These are phyloP conservation scores for Wickerhamiella alocasiicola DNA, from an alignment of 805 yeast species.

Conservation along the genomic window DNA sequence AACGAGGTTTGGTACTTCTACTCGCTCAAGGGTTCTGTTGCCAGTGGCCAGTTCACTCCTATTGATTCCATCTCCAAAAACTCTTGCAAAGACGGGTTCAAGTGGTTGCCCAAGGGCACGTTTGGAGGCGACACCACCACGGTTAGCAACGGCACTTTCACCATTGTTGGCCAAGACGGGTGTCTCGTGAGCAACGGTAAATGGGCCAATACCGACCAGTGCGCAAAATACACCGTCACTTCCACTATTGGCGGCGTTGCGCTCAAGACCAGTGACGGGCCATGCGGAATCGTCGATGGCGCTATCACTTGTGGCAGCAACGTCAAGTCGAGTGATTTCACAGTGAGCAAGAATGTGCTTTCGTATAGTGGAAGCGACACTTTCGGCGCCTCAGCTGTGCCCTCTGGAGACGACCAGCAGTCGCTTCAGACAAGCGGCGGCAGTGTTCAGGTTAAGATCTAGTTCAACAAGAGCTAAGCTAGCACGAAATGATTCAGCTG, in stretches of 20 bases:
- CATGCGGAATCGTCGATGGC: slow-evolving; percentile 38
- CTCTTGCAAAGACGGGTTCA: slow-evolving; percentile 64
- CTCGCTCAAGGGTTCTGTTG: slow-evolving; percentile 57
- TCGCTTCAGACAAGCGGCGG: slow-evolving; percentile 37
- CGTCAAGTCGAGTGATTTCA: slow-evolving; percentile 43
- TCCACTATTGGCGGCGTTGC: slow-evolving; percentile 62
- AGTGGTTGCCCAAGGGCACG: slow-evolving; percentile 52
- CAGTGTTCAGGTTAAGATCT: slow-evolving; percentile 30
- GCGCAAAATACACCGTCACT: slow-evolving; percentile 58
- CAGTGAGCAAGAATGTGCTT: slow-evolving; percentile 35
- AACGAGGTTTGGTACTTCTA: slow-evolving; percentile 74
- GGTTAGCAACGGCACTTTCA: slow-evolving; percentile 68
- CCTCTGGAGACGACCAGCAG: slow-evolving; percentile 37
- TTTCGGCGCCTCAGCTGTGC: slow-evolving; percentile 45
- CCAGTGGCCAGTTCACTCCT: slow-evolving; percentile 49
- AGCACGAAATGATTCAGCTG: too few relatives aligned
- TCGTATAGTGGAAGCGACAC: slow-evolving; percentile 48
- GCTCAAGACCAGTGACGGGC: slow-evolving; percentile 58
- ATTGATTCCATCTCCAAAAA: slow-evolving; percentile 41
- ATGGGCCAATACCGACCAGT: slow-evolving; percentile 71
- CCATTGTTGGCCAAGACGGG: slow-evolving; percentile 43
- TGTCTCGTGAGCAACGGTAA: slow-evolving; percentile 77
- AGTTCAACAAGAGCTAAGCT: too few relatives aligned
- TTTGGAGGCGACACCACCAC: slow-evolving; percentile 35
- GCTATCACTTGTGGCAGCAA: slow-evolving; percentile 28